A percentile compares a stretch with the other conserved stretches of the same genome.
Evolutionary conservation across 148 eudicot species (phyloP).

Genomic region (Diospyros lotus): DNA sequence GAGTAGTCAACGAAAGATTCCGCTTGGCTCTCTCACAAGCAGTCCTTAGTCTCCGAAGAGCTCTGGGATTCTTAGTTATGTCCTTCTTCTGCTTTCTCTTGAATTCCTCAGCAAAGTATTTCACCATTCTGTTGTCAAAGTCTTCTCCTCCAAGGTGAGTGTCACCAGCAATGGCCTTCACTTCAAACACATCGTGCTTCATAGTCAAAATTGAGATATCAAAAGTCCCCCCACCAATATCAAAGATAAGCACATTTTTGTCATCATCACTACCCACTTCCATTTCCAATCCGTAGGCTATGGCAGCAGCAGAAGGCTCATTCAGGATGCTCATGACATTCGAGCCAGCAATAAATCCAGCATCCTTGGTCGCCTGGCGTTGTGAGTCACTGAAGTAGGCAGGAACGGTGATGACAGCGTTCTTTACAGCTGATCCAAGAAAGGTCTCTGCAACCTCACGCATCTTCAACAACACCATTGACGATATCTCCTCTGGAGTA

Average conservation of each 20-base stretch:
- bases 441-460: constrained; percentile 42
- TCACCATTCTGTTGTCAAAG: constrained; percentile 37
- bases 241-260: constrained; percentile 37
- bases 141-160: constrained; percentile 47
- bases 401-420: constrained; percentile 42
- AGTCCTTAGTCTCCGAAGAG: constrained; percentile 37
- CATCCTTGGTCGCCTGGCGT: constrained; percentile 44
- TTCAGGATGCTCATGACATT: constrained; percentile 40
- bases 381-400: constrained; percentile 43
- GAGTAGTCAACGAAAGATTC: constrained; percentile 40
- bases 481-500: constrained; percentile 39
- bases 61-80: constrained; percentile 41
- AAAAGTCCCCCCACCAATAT: constrained; percentile 41
- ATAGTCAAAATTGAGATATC: constrained; percentile 39
- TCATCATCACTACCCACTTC: constrained; percentile 25
- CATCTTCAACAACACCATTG: constrained; percentile 34
- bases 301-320: constrained; percentile 44
- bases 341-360: constrained; percentile 36
- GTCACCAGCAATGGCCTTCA: constrained; percentile 32
- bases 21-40: constrained; percentile 39
- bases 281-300: constrained; percentile 39
- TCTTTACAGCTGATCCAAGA: constrained; percentile 36
- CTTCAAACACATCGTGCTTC: constrained; percentile 35
- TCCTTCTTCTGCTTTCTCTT: constrained; percentile 43
- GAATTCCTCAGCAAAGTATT: constrained; percentile 33